Evolutionary conservation across 1,139 yeast genomes (phyloP).

Genomic region (Suhomyces yuchorum): DNA sequence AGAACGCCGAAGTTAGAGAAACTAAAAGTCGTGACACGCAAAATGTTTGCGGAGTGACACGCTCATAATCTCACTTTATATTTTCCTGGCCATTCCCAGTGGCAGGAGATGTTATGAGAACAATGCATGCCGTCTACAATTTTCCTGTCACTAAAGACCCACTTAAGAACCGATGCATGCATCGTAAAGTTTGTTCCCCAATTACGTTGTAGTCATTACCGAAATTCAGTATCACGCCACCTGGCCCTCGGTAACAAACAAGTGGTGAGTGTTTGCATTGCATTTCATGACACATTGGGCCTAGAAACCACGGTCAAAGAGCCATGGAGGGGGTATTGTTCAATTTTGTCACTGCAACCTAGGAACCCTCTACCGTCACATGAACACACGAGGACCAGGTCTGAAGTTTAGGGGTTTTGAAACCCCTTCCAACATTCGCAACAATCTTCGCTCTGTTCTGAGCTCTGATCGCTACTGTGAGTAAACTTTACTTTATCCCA

Average conservation of each 20-base stretch:
- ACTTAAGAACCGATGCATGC: neutral
- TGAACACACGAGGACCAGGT: no score
- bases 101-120: neutral
- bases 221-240: conserved; percentile 3
- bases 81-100: neutral
- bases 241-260: neutral
- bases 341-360: neutral
- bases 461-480: neutral
- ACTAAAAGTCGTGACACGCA: neutral
- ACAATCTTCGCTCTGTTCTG: neutral
- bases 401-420: no score
- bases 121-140: neutral
- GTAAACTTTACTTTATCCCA: no score
- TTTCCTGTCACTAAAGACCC: neutral
- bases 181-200: neutral
- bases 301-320: neutral
- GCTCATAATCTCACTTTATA: neutral
- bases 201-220: neutral
- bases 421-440: no score
- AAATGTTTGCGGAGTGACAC: neutral
- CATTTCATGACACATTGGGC: neutral
- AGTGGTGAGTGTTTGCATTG: neutral
- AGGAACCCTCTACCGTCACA: neutral
- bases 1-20: conserved; percentile 2
- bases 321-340: neutral